Percentiles rank a stretch among this genome's conserved stretches.
Evolutionary conservation across 495 filamentous ascomycete genomes (phyloP).

Genomic region (Talaromyces wortmannii): DNA sequence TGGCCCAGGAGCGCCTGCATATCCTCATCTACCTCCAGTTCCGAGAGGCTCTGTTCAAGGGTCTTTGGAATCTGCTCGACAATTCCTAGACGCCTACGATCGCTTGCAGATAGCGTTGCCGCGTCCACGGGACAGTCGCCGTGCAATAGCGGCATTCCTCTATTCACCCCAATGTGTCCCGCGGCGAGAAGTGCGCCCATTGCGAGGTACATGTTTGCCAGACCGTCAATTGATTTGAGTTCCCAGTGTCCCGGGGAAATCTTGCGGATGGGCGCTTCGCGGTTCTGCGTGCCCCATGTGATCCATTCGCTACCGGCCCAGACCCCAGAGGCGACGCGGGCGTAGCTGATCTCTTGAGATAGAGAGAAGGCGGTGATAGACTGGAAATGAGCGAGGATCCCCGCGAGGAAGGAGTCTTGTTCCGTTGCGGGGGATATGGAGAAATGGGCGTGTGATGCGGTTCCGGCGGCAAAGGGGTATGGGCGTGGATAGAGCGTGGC

Average conservation of each 20-base stretch:
- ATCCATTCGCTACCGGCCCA: constrained; percentile 52
- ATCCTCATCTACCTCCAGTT: constrained; percentile 35
- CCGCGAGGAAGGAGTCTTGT: constrained; percentile 30
- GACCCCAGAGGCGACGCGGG: constrained; percentile 31
- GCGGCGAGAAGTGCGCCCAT: constrained; percentile 57
- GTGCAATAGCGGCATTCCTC: constrained; percentile 33
- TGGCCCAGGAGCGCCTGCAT: constrained; percentile 40
- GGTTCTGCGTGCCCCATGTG: constrained; percentile 37
- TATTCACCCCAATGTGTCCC: constrained; percentile 54
- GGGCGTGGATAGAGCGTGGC: constrained; percentile 79
- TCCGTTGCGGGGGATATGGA: constrained; percentile 22
- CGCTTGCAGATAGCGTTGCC: constrained; percentile 21
- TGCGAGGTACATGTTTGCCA: constrained; percentile 37
- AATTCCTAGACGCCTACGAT: constrained; percentile 50
- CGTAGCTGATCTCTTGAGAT: constrained; percentile 31
- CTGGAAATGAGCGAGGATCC: constrained; percentile 22
- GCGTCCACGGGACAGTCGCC: constrained; percentile 48
- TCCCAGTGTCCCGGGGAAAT: constrained; percentile 32
- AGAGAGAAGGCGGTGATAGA: constrained; percentile 31
- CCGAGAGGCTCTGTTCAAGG: constrained; percentile 45
- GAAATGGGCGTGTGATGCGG: constrained; percentile 43
- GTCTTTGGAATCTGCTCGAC: constrained; percentile 40
- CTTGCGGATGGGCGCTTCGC: constrained; percentile 34
- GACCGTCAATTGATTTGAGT: constrained; percentile 31
- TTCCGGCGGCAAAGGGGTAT: constrained; percentile 46